These are phyloP conservation scores for Sphaerulina populicola DNA, from an alignment of 2,329 filamentous ascomycete species.

Conservation along the genomic window DNA sequence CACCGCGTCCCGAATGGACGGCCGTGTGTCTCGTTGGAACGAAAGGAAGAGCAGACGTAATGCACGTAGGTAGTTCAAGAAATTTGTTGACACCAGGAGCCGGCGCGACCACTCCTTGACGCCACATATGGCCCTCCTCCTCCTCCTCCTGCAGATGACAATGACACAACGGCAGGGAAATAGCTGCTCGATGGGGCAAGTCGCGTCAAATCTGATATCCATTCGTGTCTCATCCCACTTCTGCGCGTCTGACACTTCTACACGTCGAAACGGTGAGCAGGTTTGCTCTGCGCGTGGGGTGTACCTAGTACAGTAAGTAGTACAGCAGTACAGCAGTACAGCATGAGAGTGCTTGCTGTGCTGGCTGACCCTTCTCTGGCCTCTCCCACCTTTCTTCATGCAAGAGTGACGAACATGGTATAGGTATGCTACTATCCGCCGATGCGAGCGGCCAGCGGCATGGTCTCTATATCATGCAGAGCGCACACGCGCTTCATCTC, in stretches of 20 bases:
- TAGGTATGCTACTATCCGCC: neutral
- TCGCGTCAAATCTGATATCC: neutral
- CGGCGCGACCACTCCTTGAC: neutral
- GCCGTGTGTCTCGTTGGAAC: neutral
- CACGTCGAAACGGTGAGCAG: neutral
- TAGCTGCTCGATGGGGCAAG: neutral
- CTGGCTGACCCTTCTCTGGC: neutral
- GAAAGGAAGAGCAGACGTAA: neutral
- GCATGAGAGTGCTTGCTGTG: neutral
- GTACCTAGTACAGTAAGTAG: neutral
- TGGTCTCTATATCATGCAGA: neutral
- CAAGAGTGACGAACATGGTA: neutral
- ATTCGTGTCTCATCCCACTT: neutral
- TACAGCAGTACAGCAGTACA: neutral
- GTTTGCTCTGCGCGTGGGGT: neutral
- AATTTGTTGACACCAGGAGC: conserved; percentile 6
- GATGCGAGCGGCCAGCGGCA: neutral
- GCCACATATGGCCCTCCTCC: neutral
- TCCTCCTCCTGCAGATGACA: neutral
- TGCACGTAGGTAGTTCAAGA: conserved; percentile 12
- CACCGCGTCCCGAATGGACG: neutral
- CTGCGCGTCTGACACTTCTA: neutral
- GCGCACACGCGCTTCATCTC: neutral
- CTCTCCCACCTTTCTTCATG: neutral
- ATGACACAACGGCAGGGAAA: neutral